Conservation (phyloP, 805 yeast genomes). For the Kurtzmaniella fragi region DNA sequence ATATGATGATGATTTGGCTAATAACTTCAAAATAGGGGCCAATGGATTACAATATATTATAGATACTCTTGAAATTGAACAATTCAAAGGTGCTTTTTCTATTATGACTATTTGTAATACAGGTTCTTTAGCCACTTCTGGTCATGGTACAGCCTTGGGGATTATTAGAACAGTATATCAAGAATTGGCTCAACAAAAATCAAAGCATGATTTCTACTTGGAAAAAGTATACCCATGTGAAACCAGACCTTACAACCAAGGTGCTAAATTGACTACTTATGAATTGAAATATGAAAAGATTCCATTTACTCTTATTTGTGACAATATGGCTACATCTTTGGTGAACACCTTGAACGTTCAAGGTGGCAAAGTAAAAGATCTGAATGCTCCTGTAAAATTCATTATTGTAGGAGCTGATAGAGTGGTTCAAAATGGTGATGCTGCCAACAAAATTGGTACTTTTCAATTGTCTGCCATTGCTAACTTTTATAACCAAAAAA, state of each 20-base stretch:
- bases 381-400: constrained; percentile 68
- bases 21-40: constrained; percentile 73
- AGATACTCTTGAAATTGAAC: constrained; percentile 38
- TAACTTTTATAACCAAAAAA: constrained; percentile 34
- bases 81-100: constrained; percentile 62
- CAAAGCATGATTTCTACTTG: constrained; percentile 41
- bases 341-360: constrained; percentile 40
- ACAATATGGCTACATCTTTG: constrained; percentile 84
- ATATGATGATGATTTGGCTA: constrained; percentile 71
- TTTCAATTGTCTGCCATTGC: constrained; percentile 79
- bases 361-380: constrained; percentile 10
- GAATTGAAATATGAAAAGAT: constrained; percentile 82
- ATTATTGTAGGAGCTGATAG: constrained; percentile 95
- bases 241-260: constrained; percentile 96
- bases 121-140: constrained; percentile 95
- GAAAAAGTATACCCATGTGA: constrained; percentile 82
- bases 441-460: constrained; percentile 96
- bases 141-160: constrained; percentile 96
- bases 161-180: constrained; percentile 70
- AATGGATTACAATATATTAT: constrained; percentile 72
- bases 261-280: constrained; percentile 87
- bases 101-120: constrained; percentile 93
- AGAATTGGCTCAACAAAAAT: constrained; percentile 26
- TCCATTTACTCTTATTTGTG: constrained; percentile 86
- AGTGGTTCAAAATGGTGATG: constrained; percentile 87